Base-by-base conservation (phyloP, 441 rosid genomes). In the Gossypium lobatum region DNA sequence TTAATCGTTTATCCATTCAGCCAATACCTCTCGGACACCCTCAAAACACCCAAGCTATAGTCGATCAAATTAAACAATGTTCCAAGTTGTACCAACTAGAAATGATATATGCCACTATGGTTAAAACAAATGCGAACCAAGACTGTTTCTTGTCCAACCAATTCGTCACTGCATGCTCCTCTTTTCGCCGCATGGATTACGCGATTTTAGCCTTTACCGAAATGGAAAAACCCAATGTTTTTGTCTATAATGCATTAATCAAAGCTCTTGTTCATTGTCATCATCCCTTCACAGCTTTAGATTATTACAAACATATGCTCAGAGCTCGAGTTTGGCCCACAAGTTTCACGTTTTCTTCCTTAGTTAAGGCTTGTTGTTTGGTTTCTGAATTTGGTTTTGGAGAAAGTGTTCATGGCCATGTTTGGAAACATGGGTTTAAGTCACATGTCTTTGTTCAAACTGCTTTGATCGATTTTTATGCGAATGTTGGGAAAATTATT, bases 201-300 rank as follows among this genome's bases (percentile, higher is more conserved):
- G 84, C 84, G 0, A 39, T 80, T 72, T 60, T 72, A 45, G 80
- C 86, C 62, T 80, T 85, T 71, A 62, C 75, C 78, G 80, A 74
- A 64, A 74, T 87, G 79, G 74, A 79, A 4, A 52, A 76, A 23
- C 87, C 87, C 76, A 88, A 85, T 53, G 87, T 74, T 8, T 87
- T 80, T 52, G 89, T 85, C 39, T 87, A 87, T 61, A 88, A 86
- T 70, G 90, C 89, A 1, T 60, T 85, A 75, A 79, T 85, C 52
- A 79, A 80, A 74, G 85, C 81, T 73, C 75, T 84, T 16, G 76
- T 77, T 68, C 75, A 57, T n/a, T 75, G 80, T 37, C 23, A 74
- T 17, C 18, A 16, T 78, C 86, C 87, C 2, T 4, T 73, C 42
- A 81, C 58, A 62, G 82, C 91, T 23, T 76, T 84, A 3, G 70